phyloP scores from a whole-genome alignment of 2,329 filamentous ascomycete genomes.

The Stemphylium lycopersici region DNA sequence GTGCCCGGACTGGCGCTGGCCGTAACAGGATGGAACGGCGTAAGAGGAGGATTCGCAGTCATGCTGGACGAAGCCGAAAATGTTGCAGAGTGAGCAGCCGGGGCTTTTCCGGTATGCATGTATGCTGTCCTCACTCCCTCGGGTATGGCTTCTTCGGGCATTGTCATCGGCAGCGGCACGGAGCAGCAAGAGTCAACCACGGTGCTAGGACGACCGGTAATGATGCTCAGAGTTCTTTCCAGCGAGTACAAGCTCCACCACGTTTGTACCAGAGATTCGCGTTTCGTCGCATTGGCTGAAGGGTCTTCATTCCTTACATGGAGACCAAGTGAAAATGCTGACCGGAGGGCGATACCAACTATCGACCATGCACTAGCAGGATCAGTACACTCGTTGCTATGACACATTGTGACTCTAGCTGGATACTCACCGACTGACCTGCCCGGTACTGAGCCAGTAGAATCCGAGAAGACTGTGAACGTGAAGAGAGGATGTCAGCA shows the following conservation, averaged over 20 bases:
- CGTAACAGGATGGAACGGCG: conserved; percentile 1
- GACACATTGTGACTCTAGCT: background rate
- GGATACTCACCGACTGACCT: conserved; percentile 49
- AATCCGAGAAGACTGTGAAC: conserved; percentile 40
- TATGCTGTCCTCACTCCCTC: conserved; percentile 16
- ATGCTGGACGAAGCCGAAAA: conserved; percentile 8
- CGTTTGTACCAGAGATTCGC: conserved; percentile 46
- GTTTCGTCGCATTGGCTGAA: conserved; percentile 33
- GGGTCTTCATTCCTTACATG: conserved; percentile 48
- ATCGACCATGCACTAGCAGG: conserved; percentile 47
- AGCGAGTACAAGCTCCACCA: conserved; percentile 53
- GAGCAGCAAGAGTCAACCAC: conserved; percentile 46
- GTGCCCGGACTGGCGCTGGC: conserved; percentile 27
- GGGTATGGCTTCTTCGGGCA: conserved; percentile 27
- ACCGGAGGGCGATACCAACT: conserved; percentile 47
- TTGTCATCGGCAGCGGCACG: conserved; percentile 40
- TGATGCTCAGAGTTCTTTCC: conserved; percentile 48
- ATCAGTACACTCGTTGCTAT: conserved; percentile 7
- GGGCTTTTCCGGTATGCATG: conserved; percentile 9
- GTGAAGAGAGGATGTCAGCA: too few relatives aligned
- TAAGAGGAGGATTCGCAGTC: conserved; percentile 5
- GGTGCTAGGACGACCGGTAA: conserved; percentile 50
- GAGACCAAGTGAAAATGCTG: conserved; percentile 46
- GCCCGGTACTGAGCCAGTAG: conserved; percentile 49
- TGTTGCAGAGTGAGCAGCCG: background rate